A percentile compares a stretch with the other conserved stretches of the same genome.
Conservation (phyloP, 208 protist genomes). For the Leishmania guyanensis region DNA sequence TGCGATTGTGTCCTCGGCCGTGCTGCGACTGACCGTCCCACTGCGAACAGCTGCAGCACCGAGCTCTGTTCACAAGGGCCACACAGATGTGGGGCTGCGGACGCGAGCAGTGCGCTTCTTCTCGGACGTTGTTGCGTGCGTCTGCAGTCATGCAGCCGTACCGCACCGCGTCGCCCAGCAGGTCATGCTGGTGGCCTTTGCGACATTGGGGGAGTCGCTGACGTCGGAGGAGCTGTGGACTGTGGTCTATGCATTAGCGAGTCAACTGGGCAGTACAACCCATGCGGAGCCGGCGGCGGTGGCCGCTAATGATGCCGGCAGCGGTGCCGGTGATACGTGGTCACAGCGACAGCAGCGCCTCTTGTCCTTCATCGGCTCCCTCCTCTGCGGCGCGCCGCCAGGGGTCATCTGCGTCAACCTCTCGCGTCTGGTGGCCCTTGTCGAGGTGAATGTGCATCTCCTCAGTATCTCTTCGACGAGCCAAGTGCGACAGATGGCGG, state of each 20-base stretch:
- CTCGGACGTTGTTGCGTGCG: conserved; percentile 8
- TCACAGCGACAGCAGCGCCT: conserved; percentile 29
- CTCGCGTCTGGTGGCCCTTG: conserved; percentile 26
- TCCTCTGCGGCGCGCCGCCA: conserved; percentile 6
- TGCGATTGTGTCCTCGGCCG: conserved; percentile 6
- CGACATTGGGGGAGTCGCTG: background rate
- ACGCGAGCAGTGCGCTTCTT: conserved; percentile 16
- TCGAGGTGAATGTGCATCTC: conserved; percentile 18
- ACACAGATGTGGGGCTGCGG: conserved; percentile 7
- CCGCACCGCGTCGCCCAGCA: conserved; percentile 16
- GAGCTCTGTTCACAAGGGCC: background rate
- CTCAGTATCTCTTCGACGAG: conserved; percentile 32
- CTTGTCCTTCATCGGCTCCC: conserved; percentile 8
- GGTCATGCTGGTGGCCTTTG: conserved; percentile 12
- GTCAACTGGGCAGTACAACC: conserved; percentile 1
- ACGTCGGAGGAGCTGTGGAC: conserved; percentile 19
- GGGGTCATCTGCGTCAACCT: conserved; percentile 8
- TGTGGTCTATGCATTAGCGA: conserved; percentile 8
- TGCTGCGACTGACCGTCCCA: conserved; percentile 18
- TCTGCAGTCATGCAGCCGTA: conserved; percentile 22
- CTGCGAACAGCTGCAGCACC: background rate
- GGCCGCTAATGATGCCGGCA: background rate
- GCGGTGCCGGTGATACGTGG: conserved; percentile 14
- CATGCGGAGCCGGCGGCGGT: background rate
- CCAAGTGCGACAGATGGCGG: conserved; percentile 21